Percentiles rank a stretch among this genome's conserved stretches.
These are phyloP conservation scores for Phlyctochytrium bullatum DNA, from an alignment of 192 early-diverging fungal genomes.

Conservation along the genomic window DNA sequence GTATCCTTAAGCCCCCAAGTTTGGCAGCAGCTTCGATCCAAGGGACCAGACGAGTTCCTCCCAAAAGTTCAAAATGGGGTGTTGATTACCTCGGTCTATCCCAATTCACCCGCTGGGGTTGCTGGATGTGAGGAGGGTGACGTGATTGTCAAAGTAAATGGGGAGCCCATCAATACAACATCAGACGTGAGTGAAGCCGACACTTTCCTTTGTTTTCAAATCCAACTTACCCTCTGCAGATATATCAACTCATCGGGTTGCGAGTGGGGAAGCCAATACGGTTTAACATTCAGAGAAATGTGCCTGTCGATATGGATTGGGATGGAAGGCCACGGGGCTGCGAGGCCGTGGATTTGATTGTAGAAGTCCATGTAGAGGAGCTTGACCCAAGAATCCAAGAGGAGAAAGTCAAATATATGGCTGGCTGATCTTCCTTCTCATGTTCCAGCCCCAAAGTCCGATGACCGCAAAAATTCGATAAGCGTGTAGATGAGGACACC, in stretches of 20 bases:
- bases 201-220: not conserved
- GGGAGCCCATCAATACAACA: slow-evolving; percentile 19
- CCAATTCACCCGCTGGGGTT: slow-evolving; percentile 30
- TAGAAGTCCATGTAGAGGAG: not conserved
- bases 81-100: slow-evolving; percentile 33
- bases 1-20: slow-evolving; percentile 38
- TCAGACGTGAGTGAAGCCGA: slow-evolving; percentile 40
- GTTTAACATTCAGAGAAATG: slow-evolving; percentile 32
- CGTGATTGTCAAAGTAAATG: slow-evolving; percentile 43
- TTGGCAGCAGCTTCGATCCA: slow-evolving; percentile 34
- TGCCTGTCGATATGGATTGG: slow-evolving; percentile 43
- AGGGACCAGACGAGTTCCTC: slow-evolving; percentile 4
- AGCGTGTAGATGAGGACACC: too few species aligned
- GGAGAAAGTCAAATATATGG: too few species aligned
- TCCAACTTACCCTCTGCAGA: slow-evolving; percentile 14
- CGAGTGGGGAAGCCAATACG: slow-evolving; percentile 30
- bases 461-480: too few species aligned
- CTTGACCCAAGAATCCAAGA: not conserved
- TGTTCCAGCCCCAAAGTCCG: too few species aligned
- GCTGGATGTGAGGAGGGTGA: slow-evolving; percentile 41
- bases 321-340: not conserved
- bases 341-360: not conserved
- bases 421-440: too few species aligned
- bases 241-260: slow-evolving; percentile 33
- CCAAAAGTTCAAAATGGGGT: slow-evolving; percentile 34